Conservation (phyloP, 2,329 filamentous ascomycete genomes). For the Fusarium gaditjirri region DNA sequence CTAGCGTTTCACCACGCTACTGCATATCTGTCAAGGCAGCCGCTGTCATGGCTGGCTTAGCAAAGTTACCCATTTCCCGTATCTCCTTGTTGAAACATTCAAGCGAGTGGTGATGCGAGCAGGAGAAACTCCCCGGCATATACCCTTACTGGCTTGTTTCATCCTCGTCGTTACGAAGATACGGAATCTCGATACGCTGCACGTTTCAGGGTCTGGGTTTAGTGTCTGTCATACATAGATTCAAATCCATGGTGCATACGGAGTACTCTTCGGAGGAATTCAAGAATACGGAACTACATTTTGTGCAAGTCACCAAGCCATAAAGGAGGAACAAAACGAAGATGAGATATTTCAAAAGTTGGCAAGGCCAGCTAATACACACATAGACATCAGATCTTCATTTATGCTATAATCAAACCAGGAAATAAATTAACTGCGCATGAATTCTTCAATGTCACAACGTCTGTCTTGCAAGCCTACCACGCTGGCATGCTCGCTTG, state of each 20-base stretch:
- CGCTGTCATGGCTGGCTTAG: not conserved
- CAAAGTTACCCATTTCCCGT: not conserved
- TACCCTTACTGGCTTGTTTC: conserved; percentile 12
- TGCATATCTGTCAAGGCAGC: conserved; percentile 20
- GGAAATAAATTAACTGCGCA: not conserved
- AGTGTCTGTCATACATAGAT: conserved; percentile 4
- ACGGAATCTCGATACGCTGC: conserved; percentile 14
- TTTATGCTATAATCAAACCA: not conserved
- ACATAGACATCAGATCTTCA: not conserved
- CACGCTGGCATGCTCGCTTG: not conserved
- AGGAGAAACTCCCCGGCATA: not conserved
- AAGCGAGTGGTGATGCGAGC: not conserved
- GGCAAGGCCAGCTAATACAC: not conserved
- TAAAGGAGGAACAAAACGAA: not conserved
- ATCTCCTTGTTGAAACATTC: not conserved
- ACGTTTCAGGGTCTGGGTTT: conserved; percentile 19
- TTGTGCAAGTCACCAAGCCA: conserved; percentile 5
- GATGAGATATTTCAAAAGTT: not conserved
- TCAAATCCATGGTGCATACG: not conserved
- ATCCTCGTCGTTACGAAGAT: conserved; percentile 1
- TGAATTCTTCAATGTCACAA: not conserved
- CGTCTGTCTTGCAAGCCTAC: not conserved
- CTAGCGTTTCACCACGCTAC: conserved; percentile 34
- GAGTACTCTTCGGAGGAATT: conserved; percentile 10
- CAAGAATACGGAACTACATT: not conserved